Base-by-base conservation (phyloP, 192 early-diverging fungal genomes). In the Coemansia sp. region DNA sequence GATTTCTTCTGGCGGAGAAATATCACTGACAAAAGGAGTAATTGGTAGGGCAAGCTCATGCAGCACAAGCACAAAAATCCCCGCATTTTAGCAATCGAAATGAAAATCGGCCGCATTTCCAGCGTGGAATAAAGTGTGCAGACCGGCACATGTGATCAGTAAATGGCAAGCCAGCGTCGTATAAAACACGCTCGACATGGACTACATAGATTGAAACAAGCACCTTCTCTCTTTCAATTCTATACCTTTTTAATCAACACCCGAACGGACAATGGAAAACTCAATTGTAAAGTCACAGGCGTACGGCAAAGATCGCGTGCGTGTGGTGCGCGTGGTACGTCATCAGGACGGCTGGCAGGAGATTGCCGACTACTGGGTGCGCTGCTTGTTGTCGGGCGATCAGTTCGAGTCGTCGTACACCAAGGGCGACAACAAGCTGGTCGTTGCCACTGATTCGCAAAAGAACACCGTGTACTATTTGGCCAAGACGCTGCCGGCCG, bases 391-490 rank as follows among this genome's bases (percentile, higher is more conserved):
- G 53, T 85, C 81, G 19, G 86, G 86, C 56, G 78, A 66, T 57
- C 58, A 65, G 63, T 87, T 89, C 67, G 84, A 82, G 61, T 75
- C 85, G 27, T 85, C 87, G 29, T 92, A 91, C 70, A 91, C 91
- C 63, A 83, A 88, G 75, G 91, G 86, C 61, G 88, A 89, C 65
- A 92, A 92, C 84, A 85, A 83, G 72, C 79, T 84, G 57, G 84
- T 92, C 19, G 85, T 92, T 14, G 85, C 91, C 6, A 92, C 91
- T 21, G 90, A 92, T 66, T 87, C 88, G 21, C 82, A 86, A 65
- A 92, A 92, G 84, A 92, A 92, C 80, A 90, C 87, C 23, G 79
- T 90, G 65, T 90, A 89, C 74, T 75, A 87, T 51, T 65, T 91
- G 58, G 91, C 90, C 79, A 91, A 93, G 72, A 78, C 82, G 3